Conservation (phyloP, 768 basidiomycete genomes). For the Ramaria sp. region DNA sequence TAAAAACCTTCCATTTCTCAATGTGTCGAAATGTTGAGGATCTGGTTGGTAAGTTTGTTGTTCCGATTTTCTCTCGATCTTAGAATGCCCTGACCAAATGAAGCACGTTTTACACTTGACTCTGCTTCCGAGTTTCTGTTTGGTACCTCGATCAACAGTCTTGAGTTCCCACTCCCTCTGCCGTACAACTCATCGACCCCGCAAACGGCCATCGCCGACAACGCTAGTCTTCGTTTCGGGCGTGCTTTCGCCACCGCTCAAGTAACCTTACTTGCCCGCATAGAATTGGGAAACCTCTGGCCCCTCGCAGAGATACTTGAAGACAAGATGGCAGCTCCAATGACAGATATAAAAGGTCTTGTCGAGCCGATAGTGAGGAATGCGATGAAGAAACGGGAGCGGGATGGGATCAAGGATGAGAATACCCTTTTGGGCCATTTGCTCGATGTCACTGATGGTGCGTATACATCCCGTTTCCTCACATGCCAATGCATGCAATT, state of each 20-base stretch:
- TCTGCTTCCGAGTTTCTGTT: constrained; percentile 51
- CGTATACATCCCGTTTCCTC: neutral
- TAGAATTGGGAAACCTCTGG: constrained; percentile 35
- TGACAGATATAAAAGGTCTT: constrained; percentile 38
- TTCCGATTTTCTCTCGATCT: neutral
- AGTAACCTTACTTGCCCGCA: constrained; percentile 26
- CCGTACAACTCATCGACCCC: constrained; percentile 33
- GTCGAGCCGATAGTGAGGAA: constrained; percentile 41
- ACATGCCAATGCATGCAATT: constrained; percentile 13
- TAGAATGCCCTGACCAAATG: constrained; percentile 10
- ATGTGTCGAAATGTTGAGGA: neutral
- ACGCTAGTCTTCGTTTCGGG: constrained; percentile 36
- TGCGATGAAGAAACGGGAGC: constrained; percentile 23
- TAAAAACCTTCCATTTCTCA: constrained; percentile 2
- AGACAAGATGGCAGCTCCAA: constrained; percentile 34
- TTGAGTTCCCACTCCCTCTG: constrained; percentile 41
- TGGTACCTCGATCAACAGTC: constrained; percentile 33
- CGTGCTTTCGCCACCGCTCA: constrained; percentile 42
- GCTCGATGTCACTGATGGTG: constrained; percentile 15
- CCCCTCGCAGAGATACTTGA: constrained; percentile 40
- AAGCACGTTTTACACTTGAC: constrained; percentile 48
- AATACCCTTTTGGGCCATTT: constrained; percentile 16
- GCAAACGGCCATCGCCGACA: constrained; percentile 7
- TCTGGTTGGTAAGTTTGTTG: constrained; percentile 3
- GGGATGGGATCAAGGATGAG: constrained; percentile 6